Evolutionary conservation across 2,329 filamentous ascomycete species (phyloP), one percentile per base, ranked within the genome.

Genomic region (Sporothrix dimorphospora): DNA sequence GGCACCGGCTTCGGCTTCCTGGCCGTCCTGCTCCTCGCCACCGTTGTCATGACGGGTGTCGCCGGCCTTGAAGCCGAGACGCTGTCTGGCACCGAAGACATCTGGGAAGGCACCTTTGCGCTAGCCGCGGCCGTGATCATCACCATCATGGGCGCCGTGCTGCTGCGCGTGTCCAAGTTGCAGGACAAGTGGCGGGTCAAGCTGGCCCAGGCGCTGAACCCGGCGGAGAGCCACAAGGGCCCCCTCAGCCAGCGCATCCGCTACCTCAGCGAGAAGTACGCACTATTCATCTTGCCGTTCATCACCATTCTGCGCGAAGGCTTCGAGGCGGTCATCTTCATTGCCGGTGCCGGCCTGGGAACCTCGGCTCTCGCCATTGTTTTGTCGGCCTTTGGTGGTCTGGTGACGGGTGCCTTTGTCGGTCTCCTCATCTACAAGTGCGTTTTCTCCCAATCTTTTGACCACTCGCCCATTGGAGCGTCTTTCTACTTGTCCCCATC

Each of bases 131-230:
- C 87, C 9, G 76, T 93, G 73, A 91, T 94, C 79, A 93, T 94
- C 79, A 90, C 90, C 16, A 75, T 92, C 71, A 89, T 94, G 83
- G 92, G 92, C 42, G 88, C 89, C 38, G 91, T 90, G 1, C 85
- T 94, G n/a, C 86, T 94, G 14, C 89, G 92, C 24, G 86, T 94
- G 71, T 89, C 87, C 75, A 94, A 94, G 80, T 84, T 93, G 76
- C 90, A 93, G 78, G 90, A 91, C 75, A 94, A 94, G 81, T 94
- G 92, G 92, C 86, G 88, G 16, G 83, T 90, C 75, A 94, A 94
- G 85, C 87, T 95, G 47, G 86, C 89, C 6, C 86, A 87, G 74
- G 88, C 90, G 0, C 80, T 94, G 51, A 89, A 90, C 74, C 79
- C 70, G 1, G 24, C 59, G 3, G 24, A 45, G 8, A 21, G 47